Base-by-base conservation (phyloP, 768 basidiomycete genomes). In the Postia placenta region DNA sequence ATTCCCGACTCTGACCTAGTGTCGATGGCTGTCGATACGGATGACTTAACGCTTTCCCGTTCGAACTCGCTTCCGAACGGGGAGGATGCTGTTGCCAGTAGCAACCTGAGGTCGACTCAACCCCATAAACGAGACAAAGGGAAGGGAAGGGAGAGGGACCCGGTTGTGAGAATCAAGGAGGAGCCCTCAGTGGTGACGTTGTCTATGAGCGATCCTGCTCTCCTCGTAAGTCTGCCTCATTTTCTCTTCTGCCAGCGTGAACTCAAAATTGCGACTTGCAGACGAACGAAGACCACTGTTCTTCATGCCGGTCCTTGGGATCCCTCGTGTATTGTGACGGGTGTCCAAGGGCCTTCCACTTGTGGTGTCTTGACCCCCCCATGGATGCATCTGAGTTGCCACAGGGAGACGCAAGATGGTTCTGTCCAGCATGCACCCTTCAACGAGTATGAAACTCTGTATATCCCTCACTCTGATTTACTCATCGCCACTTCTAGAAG, bases 321-420 rank as follows among this genome's bases (percentile, higher is more conserved):
- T 80, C 87, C 38, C 76, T 98, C 52, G 80, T 99, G 17, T 98
- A 96, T 65, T 99, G 96, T 67, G 96, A 98, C 66, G 93, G 94
- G 17, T 99, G 96, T 64, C 91, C 95, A 28, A 74, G 87, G 55
- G 92, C 93, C 5, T 99, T 96, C 67, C 96, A 99, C 69, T 82
- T 98, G 52, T 85, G 87, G 79, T 99, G 96, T 67, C 76, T 99
- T 56, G 88, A 99, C 66, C 96, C 96, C 46, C 96, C 96, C 19
- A 79, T 97, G 73, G 89, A 93, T 53, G 73, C 82, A 42, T 76
- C 86, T 53, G 92, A 96, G 66, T 80, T 96, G 39, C 87, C 88
- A 11, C 87, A 90, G 68, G 79, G 83, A 57, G 70, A 74, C 42
- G 61, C 67, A 56, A 75, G 79, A 63, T 92, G 86, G 85, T 89